Evolutionary conservation across 306 rosid genomes (phyloP).

Genomic region (Prunus padus): DNA sequence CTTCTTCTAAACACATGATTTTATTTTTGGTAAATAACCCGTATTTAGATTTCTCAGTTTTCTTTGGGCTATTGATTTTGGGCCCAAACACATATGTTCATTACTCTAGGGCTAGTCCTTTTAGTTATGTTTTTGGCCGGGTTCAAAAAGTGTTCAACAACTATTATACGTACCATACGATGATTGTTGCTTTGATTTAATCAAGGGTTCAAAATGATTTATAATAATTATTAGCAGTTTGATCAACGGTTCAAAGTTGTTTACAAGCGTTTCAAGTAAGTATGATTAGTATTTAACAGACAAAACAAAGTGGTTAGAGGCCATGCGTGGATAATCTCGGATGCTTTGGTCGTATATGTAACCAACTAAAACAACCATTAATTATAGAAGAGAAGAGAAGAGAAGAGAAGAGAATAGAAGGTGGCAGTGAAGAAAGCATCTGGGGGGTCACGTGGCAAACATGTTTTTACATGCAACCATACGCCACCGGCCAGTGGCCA

Average conservation of each 20-base stretch:
- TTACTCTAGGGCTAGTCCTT: too few species aligned
- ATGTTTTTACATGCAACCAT: conserved; percentile 5
- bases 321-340: neutral
- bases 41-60: too few species aligned
- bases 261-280: neutral
- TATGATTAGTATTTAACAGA: neutral
- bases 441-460: conserved; percentile 13
- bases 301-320: neutral
- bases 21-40: too few species aligned
- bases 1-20: too few species aligned
- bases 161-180: too few species aligned
- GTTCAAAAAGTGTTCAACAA: too few species aligned
- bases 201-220: too few species aligned
- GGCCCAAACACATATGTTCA: too few species aligned
- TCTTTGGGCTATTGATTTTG: too few species aligned
- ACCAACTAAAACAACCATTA: neutral
- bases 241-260: neutral
- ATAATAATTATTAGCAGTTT: neutral
- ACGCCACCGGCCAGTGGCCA: neutral
- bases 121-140: too few species aligned
- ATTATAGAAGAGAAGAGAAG: neutral
- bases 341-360: neutral
- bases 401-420: neutral
- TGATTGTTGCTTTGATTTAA: too few species aligned
- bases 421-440: neutral